These are phyloP conservation scores for Pseudogymnoascus destructans DNA, from an alignment of 2,329 filamentous ascomycete genomes.

Conservation along the genomic window DNA sequence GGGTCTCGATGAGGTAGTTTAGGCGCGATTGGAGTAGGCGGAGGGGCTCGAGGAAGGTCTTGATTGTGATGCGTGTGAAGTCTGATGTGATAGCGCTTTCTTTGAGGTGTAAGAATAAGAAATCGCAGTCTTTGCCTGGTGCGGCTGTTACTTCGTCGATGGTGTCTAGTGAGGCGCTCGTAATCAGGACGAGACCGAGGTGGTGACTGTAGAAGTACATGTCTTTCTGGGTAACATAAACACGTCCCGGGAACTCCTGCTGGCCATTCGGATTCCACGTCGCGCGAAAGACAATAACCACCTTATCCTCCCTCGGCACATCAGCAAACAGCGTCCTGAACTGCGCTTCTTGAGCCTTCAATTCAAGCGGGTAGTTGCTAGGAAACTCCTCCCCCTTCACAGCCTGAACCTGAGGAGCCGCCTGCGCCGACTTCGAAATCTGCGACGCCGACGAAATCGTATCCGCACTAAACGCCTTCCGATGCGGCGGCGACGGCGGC, in stretches of 20 bases:
- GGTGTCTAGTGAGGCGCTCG: slow-evolving; percentile 57
- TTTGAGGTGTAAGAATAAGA: slow-evolving; percentile 66
- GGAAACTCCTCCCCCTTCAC: slow-evolving; percentile 40
- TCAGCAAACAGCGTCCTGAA: slow-evolving; percentile 85
- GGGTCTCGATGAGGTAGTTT: slow-evolving; percentile 73
- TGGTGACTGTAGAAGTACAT: slow-evolving; percentile 97
- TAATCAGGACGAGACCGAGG: slow-evolving; percentile 77
- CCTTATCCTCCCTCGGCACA: slow-evolving; percentile 62
- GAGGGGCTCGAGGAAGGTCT: slow-evolving; percentile 83
- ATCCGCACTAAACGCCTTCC: slow-evolving; percentile 23
- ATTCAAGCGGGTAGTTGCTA: slow-evolving; percentile 63
- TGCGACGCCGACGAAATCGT: slow-evolving; percentile 10
- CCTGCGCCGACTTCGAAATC: slow-evolving; percentile 15
- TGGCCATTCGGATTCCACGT: slow-evolving; percentile 67
- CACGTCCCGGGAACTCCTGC: slow-evolving; percentile 68
- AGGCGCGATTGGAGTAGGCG: slow-evolving; percentile 69
- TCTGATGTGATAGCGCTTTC: slow-evolving; percentile 18
- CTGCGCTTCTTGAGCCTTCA: slow-evolving; percentile 80
- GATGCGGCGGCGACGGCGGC: slow-evolving; percentile 15
- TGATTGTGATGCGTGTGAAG: slow-evolving; percentile 57
- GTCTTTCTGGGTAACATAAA: slow-evolving; percentile 76
- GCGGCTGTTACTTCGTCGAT: slow-evolving; percentile 85
- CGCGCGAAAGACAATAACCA: slow-evolving; percentile 84
- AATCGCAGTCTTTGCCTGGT: slow-evolving; percentile 83
- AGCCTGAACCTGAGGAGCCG: background rate